Evolutionary conservation across 148 eudicot genomes (phyloP).

Genomic region (Mesembryanthemum crystallinum): DNA sequence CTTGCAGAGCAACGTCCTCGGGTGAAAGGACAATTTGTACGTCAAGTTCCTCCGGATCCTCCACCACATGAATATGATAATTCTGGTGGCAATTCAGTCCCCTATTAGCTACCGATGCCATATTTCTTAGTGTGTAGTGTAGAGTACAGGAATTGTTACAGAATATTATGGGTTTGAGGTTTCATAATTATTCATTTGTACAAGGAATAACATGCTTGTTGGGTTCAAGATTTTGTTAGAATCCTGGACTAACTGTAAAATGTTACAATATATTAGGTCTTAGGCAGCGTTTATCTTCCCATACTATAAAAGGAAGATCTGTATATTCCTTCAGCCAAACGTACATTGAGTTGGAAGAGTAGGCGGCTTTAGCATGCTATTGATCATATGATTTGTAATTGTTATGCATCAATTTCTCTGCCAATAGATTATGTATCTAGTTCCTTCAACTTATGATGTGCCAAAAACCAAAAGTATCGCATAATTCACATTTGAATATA

Average conservation of each 20-base stretch:
- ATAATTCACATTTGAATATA: not conserved
- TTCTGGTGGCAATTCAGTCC: conserved; percentile 27
- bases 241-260: not conserved
- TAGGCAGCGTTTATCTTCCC: not conserved
- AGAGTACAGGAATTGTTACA: conserved; percentile 4
- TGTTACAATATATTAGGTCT: not conserved
- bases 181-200: conserved; percentile 7
- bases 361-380: not conserved
- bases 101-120: conserved; percentile 16
- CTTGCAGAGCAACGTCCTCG: conserved; percentile 96
- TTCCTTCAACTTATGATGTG: not conserved
- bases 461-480: not conserved
- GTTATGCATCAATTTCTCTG: not conserved
- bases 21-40: conserved; percentile 95
- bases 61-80: conserved; percentile 34
- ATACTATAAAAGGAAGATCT: not conserved
- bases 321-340: not conserved
- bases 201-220: conserved; percentile 2
- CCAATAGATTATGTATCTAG: not conserved
- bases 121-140: conserved; percentile 10
- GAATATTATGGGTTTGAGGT: not conserved
- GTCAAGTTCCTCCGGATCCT: conserved; percentile 58
- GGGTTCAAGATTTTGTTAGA: not conserved
- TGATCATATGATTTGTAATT: not conserved
- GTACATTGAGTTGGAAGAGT: not conserved